Percentiles rank a stretch among this genome's conserved stretches.
Evolutionary conservation across 2,329 filamentous ascomycete species (phyloP).

Genomic region (Xylariaceae sp.): DNA sequence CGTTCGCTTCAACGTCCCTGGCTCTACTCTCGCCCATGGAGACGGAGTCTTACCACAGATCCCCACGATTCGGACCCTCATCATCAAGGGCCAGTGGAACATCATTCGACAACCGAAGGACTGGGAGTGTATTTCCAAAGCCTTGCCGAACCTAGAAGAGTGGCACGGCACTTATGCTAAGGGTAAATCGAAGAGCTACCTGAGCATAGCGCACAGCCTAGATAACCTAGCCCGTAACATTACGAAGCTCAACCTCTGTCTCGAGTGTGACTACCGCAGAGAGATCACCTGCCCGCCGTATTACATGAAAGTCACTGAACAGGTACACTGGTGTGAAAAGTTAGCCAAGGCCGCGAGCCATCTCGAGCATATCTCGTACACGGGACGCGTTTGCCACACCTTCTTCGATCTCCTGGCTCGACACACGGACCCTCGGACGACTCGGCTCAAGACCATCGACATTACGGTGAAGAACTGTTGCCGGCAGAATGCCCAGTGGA

Average conservation of each 20-base stretch:
- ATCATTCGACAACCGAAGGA: conserved; percentile 60
- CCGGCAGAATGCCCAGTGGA: conserved; percentile 48
- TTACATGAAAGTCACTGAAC: conserved; percentile 54
- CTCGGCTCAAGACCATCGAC: conserved; percentile 60
- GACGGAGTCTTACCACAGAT: conserved; percentile 42
- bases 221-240: conserved; percentile 52
- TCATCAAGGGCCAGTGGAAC: conserved; percentile 74
- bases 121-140: conserved; percentile 56
- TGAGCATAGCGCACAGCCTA: conserved; percentile 61
- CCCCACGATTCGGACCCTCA: conserved; percentile 57
- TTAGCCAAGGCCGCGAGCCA: conserved; percentile 56
- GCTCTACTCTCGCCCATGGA: conserved; percentile 24
- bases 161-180: conserved; percentile 64
- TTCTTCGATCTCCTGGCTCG: conserved; percentile 59
- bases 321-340: conserved; percentile 60
- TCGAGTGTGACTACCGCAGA: conserved; percentile 67
- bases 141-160: conserved; percentile 60
- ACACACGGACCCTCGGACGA: conserved; percentile 43
- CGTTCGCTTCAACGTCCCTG: conserved; percentile 49
- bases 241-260: conserved; percentile 59
- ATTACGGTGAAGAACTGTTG: conserved; percentile 72
- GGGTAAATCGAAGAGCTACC: conserved; percentile 68
- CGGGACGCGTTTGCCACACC: conserved; percentile 63
- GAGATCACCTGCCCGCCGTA: conserved; percentile 57
- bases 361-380: conserved; percentile 65